Percentiles rank a stretch among this genome's conserved stretches.
Evolutionary conservation across 352 stramenopile genomes (phyloP).

Genomic region (Pythium insidiosum): DNA sequence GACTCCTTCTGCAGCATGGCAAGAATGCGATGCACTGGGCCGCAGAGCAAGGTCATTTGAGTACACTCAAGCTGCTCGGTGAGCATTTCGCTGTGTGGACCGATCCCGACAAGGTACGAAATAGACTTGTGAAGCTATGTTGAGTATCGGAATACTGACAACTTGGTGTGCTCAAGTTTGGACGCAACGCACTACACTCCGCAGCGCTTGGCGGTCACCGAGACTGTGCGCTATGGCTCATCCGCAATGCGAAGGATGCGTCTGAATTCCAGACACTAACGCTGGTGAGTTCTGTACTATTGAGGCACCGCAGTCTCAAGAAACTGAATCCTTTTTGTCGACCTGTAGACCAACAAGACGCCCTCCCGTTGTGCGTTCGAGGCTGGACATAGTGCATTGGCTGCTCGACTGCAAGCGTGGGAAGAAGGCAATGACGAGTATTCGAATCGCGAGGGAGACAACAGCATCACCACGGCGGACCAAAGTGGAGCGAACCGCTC

Average conservation of each 20-base stretch:
- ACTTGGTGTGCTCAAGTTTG: conserved; percentile 39
- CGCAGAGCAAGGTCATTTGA: conserved; percentile 67
- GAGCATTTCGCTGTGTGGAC: conserved; percentile 76
- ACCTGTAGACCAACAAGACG: conserved; percentile 75
- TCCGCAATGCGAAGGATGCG: conserved; percentile 56
- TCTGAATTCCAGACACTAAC: conserved; percentile 69
- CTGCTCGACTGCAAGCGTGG: conserved; percentile 68
- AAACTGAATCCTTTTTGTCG: no score
- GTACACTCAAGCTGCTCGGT: conserved; percentile 68
- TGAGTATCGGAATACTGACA: not conserved
- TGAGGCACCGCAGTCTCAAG: no score
- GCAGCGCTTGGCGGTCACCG: conserved; percentile 73
- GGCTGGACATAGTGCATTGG: conserved; percentile 69
- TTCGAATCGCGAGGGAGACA: conserved; percentile 61
- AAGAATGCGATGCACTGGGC: conserved; percentile 87
- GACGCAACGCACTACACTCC: conserved; percentile 76
- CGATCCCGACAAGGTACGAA: conserved; percentile 62
- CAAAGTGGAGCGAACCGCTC: no score
- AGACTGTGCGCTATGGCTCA: conserved; percentile 78
- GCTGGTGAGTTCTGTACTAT: conserved; percentile 32
- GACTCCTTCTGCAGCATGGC: no score
- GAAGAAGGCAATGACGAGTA: conserved; percentile 88
- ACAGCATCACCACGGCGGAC: no score
- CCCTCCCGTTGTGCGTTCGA: conserved; percentile 83
- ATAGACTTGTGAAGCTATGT: not conserved